Base-by-base conservation (phyloP, 1,139 yeast genomes). In the Scheffersomyces segobiensis region DNA sequence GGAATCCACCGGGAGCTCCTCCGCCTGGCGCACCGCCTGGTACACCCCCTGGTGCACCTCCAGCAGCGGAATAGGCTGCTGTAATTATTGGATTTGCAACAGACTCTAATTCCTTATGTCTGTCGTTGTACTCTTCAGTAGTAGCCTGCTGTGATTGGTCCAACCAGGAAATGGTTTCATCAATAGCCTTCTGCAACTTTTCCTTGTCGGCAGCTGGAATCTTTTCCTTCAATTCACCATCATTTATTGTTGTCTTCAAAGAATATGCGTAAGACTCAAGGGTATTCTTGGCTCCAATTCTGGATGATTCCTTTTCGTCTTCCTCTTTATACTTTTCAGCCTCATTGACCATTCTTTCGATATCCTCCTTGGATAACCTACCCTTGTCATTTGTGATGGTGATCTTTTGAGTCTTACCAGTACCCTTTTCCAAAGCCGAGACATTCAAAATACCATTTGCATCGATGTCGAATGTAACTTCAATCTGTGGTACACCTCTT, bases 191-290 rank as follows among this genome's bases (percentile, higher is more conserved):
- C 50, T 71, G 64, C 63, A 83, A 75, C 61, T 78, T 72, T 58
- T 78, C 82, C 67, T 75, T 81, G 67, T 82, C 85, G 49, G 69
- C 78, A 22, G 65, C 76, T 39, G 64, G 68, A 64, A 83, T 81
- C 78, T 83, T 83, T 65, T 80, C 83, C 72, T 81, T 83, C 71
- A 82, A 72, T 62, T 80, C 79, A 59, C 82, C 82, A 63, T 81
- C 84, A 63, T 70, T 72, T 52, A 78, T 70, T 51, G 80, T 71
- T 80, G 88, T 91, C 82, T 87, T 90, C 72, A 93, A 84, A 50
- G 88, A 84, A 77, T 89, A 91, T 63, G 97, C 95, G 76, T 91
- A 93, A 75, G 92, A 89, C 81, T 93, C 98, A 69, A 93, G 85
- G 57, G 85, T 84, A 80, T 92, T 93, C 83, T 93, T 91, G 63